Base-by-base conservation (phyloP, 345 rosid species). In the Excoecaria cochinchinensis region DNA sequence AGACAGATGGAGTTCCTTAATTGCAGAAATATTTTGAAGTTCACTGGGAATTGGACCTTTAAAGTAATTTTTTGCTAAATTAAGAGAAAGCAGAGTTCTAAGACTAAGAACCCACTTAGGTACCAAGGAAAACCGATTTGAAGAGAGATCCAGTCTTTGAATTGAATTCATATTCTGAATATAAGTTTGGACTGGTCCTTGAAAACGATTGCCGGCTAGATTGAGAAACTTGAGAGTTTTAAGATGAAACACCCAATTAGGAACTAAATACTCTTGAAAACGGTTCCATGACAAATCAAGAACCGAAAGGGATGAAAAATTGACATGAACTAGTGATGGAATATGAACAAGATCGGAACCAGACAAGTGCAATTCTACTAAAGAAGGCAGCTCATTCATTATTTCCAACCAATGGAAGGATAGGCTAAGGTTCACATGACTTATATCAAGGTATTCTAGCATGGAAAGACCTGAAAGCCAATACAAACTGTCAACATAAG, bases 381-480 rank as follows among this genome's bases (percentile, higher is more conserved):
- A 46, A 9, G 71, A 77, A 72, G 76, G 80, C n/a, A 82, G 80
- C 1, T n/a, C 4, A 60, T 69, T 77, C 5, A 71, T 22, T 14
- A 60, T 47, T 8, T 22, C 39, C 5, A 77, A 46, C 75, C 72
- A 67, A 70, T 31, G 31, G 31, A 31, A 31, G 31, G 72, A 69
- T 6, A 13, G 31, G 38, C 48, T 31, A 31, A 82, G 84, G 6
- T 68, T 7, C 10, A 48, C 60, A 0, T 0, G 0, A 66, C 79
- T 74, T 46, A 83, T 2, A 51, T 83, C 72, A 46, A 85, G 80
- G 55, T 39, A 12, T 52, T 74, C 46, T 24, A 83, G 73, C 4
- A 17, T 57, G 12, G 53, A 8, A 69, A 82, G 74, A 63, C 25
- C 31, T 24, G 36, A 31, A 31, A 31, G 31, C 31, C 31, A 31